Conservation (phyloP, 2,329 filamentous ascomycete genomes). For the Pseudocercospora vitis region DNA sequence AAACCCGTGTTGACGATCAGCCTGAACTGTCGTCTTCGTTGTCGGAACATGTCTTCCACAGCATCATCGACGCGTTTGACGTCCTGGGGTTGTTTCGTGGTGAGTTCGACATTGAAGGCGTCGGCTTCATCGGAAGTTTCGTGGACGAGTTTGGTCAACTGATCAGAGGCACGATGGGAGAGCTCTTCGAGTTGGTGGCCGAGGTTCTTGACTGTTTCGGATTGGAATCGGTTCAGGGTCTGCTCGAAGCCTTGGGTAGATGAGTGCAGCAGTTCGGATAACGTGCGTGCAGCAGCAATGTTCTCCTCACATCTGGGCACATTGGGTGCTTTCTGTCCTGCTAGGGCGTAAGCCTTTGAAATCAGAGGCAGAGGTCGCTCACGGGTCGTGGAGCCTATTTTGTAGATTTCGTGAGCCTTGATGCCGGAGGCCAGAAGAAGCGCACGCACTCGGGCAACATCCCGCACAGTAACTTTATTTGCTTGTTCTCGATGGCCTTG, state of each 20-base stretch:
- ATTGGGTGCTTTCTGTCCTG: slow-evolving; percentile 48
- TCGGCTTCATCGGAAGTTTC: slow-evolving; percentile 76
- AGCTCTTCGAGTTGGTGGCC: slow-evolving; percentile 46
- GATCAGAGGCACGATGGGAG: slow-evolving; percentile 49
- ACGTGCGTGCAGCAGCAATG: slow-evolving; percentile 53
- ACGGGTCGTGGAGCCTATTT: slow-evolving; percentile 57
- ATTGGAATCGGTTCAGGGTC: slow-evolving; percentile 53
- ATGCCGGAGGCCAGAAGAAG: slow-evolving; percentile 82
- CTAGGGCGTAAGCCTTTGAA: slow-evolving; percentile 36
- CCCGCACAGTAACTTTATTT: slow-evolving; percentile 60
- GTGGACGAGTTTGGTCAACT: slow-evolving; percentile 61
- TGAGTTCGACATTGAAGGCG: slow-evolving; percentile 71
- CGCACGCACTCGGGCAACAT: slow-evolving; percentile 75
- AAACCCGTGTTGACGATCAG: slow-evolving; percentile 77
- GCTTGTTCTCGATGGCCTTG: slow-evolving; percentile 39
- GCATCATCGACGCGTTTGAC: slow-evolving; percentile 78
- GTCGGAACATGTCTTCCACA: slow-evolving; percentile 67
- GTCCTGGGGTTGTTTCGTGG: slow-evolving; percentile 72
- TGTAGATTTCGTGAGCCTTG: slow-evolving; percentile 78
- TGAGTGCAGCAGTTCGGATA: slow-evolving; percentile 51
- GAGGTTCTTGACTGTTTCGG: slow-evolving; percentile 47
- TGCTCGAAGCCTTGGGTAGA: slow-evolving; percentile 44
- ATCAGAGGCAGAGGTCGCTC: slow-evolving; percentile 39
- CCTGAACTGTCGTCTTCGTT: slow-evolving; percentile 70
- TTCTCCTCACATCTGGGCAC: slow-evolving; percentile 54